Conservation (phyloP, 306 rosid genomes). For the Citrullus colocynthis region DNA sequence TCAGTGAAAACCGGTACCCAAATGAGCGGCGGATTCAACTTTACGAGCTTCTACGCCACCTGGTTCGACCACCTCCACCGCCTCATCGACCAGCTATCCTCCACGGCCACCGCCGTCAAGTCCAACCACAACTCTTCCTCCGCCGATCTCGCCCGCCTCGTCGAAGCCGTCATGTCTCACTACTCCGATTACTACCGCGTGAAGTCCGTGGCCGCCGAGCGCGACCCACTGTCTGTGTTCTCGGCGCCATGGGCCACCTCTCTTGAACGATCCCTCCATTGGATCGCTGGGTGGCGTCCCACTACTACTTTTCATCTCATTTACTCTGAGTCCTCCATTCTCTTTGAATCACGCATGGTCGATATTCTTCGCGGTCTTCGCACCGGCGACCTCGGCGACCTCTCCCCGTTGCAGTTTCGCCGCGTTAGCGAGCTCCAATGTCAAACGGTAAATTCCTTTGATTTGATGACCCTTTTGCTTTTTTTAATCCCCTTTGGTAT, state of each 20-base stretch:
- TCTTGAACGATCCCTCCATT: constrained; percentile 60
- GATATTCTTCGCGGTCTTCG: constrained; percentile 57
- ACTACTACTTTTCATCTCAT: constrained; percentile 73
- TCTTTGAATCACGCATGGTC: constrained; percentile 51
- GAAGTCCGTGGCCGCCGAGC: constrained; percentile 36
- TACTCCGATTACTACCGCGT: constrained; percentile 32
- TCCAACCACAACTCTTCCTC: background rate
- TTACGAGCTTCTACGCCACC: constrained; percentile 32
- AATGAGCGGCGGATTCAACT: constrained; percentile 11
- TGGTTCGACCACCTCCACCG: constrained; percentile 44
- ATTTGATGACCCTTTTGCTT: no score
- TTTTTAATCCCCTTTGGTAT: no score
- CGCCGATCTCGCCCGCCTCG: constrained; percentile 6
- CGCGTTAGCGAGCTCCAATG: constrained; percentile 70
- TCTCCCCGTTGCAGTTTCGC: constrained; percentile 55
- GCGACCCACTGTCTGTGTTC: constrained; percentile 33
- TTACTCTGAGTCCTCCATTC: constrained; percentile 65
- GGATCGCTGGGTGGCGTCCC: constrained; percentile 89
- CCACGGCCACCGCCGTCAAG: constrained; percentile 16
- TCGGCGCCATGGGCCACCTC: constrained; percentile 63
- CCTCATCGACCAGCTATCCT: constrained; percentile 27
- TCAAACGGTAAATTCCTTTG: constrained; percentile 28
- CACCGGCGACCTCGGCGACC: constrained; percentile 87
- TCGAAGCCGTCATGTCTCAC: constrained; percentile 42
- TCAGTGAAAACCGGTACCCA: background rate